phyloP scores from a whole-genome alignment of 108 stramenopile genomes.

The Schizochytrium sp. region DNA sequence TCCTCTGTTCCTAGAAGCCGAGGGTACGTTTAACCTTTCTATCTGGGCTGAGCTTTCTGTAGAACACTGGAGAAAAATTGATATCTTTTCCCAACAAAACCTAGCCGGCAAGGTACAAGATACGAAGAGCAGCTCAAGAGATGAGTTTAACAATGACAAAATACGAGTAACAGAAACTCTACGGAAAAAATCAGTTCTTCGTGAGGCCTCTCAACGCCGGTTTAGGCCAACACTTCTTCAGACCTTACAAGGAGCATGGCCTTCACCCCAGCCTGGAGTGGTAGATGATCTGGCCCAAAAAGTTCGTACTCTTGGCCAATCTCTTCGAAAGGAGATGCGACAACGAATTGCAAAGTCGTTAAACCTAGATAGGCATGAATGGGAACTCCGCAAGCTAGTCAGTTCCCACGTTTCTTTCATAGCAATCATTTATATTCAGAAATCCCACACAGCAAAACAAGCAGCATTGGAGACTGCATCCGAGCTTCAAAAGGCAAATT shows the following conservation, averaged over 20 bases:
- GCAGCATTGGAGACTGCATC: neutral
- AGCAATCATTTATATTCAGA: neutral
- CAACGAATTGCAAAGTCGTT: neutral
- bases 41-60: too few species aligned
- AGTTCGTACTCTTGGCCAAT: neutral
- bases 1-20: too few species aligned
- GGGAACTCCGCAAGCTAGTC: neutral
- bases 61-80: neutral
- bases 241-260: neutral
- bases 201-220: neutral
- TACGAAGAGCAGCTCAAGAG: neutral
- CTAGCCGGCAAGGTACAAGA: too few species aligned
- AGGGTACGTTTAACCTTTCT: too few species aligned
- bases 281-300: neutral
- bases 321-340: neutral
- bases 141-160: neutral
- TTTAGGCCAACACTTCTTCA: conserved; percentile 2
- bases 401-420: neutral
- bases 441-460: neutral
- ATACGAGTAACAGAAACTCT: neutral
- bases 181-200: neutral
- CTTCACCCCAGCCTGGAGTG: neutral
- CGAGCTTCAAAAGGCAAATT: neutral
- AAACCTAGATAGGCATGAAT: neutral
- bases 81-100: neutral